Evolutionary conservation across 1,284 basidiomycete species (phyloP), one percentile per base, ranked within the genome.

Genomic region (Ceraceosorus guamensis): DNA sequence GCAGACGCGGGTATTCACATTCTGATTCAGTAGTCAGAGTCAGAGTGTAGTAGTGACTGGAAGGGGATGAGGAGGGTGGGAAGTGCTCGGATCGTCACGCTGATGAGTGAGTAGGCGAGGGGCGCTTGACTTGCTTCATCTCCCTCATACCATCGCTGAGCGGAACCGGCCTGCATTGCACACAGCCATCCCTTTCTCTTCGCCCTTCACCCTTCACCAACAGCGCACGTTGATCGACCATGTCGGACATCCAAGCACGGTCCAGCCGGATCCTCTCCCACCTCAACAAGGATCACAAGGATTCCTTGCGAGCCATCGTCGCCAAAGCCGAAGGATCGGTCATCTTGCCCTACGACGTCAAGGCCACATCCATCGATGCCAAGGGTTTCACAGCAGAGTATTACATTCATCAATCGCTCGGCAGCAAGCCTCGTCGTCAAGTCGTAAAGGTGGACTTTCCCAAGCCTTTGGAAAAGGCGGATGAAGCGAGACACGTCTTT

Each of bases 311-410:
- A 4, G 16, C 41, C 56, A 57, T 57, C 32, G 56, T 57, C 7
- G 14, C 37, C 35, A 43, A 46, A 24, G 35, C 18, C 45, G 31
- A 44, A 33, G 14, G 16, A 13, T 46, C 53, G 14, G 34, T 52
- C 8, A 8, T 7, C 8, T 52, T 34, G 10, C 56, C 56, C 5
- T n/a, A 6, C 3, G 39, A 14, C 30, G 56, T 39, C 14, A 16
- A 39, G 14, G 32, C 50, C 18, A n/a, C 45, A 6, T 16, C 43
- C 3, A 46, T 57, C 44, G 44, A 53, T 33, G 3, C 52, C 16
- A 35, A 37, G 6, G 50, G 56, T 1, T 57, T 57, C 45, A 47
- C 43, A 10, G 32, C 53, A 13, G 56, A 57, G 46, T 57, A 57
- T 33, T 8, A 14, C 32, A 7, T 45, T 2, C 13, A 24, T 13